phyloP scores from a whole-genome alignment of 2,329 filamentous ascomycete species.

The Neocucurbitaria cava region DNA sequence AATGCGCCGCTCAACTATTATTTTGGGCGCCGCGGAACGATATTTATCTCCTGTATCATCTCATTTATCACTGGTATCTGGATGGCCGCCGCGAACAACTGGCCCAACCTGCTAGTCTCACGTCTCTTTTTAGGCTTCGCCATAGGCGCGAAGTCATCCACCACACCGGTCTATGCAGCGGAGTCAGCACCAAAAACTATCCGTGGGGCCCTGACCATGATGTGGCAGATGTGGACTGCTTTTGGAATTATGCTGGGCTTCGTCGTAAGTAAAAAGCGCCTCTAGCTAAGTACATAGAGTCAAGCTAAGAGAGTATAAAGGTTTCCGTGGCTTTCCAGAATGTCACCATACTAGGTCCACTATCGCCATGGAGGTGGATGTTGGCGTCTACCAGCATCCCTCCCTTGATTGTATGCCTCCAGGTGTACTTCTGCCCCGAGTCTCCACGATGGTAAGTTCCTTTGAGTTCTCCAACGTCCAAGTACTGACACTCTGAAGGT shows the following conservation, averaged over 20 bases:
- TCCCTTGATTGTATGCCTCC: constrained; percentile 38
- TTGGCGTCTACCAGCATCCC: constrained; percentile 41
- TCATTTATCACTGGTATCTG: constrained; percentile 43
- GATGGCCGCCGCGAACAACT: constrained; percentile 40
- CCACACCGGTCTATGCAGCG: constrained; percentile 57
- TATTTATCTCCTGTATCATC: constrained; percentile 44
- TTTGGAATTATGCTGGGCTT: constrained; percentile 46
- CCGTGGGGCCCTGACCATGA: constrained; percentile 59
- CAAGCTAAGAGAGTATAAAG: too few species aligned
- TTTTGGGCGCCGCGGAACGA: constrained; percentile 41
- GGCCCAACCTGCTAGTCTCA: constrained; percentile 41
- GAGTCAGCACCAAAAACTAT: constrained; percentile 58
- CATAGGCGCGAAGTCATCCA: constrained; percentile 44
- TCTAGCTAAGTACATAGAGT: too few species aligned
- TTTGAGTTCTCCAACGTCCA: background rate
- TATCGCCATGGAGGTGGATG: constrained; percentile 44
- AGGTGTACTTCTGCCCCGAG: constrained; percentile 42
- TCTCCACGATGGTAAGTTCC: constrained; percentile 34
- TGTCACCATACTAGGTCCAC: constrained; percentile 30
- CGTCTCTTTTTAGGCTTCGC: constrained; percentile 44
- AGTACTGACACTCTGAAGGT: constrained; percentile 17
- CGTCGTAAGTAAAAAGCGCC: too few species aligned
- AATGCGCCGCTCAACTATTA: constrained; percentile 42
- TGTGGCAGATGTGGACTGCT: constrained; percentile 58
- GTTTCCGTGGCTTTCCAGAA: constrained; percentile 40